These are phyloP conservation scores for Metschnikowia cubensis DNA, from an alignment of 805 yeast genomes.

Conservation along the genomic window DNA sequence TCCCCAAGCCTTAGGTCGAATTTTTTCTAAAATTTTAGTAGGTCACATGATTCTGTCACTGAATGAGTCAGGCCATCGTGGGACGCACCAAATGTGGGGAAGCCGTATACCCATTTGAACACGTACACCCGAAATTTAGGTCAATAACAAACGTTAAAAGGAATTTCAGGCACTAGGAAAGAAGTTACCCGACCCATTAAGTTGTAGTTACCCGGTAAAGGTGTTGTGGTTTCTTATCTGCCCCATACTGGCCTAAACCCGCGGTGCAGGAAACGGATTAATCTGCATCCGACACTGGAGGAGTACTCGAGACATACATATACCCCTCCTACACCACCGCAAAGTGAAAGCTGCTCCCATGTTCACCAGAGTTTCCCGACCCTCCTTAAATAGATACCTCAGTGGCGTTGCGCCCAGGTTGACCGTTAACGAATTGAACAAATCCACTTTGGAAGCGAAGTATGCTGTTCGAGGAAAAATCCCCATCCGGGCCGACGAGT, in stretches of 20 bases:
- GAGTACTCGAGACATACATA: neutral
- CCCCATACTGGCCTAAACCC: neutral
- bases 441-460: conserved; percentile 74
- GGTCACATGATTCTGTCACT: too few relatives aligned
- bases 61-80: too few relatives aligned
- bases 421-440: conserved; percentile 54
- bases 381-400: neutral
- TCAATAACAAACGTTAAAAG: too few relatives aligned
- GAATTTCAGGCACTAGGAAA: too few relatives aligned
- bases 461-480: conserved; percentile 95
- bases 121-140: too few relatives aligned
- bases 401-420: conserved; percentile 15
- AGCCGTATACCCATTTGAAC: too few relatives aligned
- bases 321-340: neutral
- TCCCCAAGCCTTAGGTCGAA: too few relatives aligned
- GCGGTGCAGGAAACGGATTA: conserved; percentile 1
- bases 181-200: too few relatives aligned
- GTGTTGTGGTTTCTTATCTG: neutral
- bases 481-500: conserved; percentile 90
- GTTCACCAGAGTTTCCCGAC: neutral
- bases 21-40: too few relatives aligned
- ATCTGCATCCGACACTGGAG: neutral
- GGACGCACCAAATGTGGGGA: too few relatives aligned
- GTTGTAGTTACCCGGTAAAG: too few relatives aligned
- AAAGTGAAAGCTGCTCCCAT: neutral